A percentile compares a stretch with the other conserved stretches of the same genome.
Evolutionary conservation across 768 basidiomycete species (phyloP).

Genomic region (Asterophora lycoperdoides): DNA sequence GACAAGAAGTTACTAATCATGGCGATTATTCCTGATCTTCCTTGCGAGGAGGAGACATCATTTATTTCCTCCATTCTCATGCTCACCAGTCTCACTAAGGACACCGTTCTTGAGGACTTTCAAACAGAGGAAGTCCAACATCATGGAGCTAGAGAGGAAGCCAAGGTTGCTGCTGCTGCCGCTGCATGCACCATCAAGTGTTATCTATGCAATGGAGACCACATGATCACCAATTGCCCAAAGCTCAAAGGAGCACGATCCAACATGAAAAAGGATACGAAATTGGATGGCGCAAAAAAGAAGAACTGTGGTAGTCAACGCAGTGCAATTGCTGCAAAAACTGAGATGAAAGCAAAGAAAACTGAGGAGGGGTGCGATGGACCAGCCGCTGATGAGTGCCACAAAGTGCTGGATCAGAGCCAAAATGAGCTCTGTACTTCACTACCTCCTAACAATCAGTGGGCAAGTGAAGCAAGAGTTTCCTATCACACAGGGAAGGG

Average conservation of each 20-base stretch:
- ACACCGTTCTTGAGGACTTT: conserved; percentile 1
- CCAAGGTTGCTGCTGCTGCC: no score
- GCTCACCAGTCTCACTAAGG: conserved; percentile 4
- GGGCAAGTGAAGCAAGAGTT: no score
- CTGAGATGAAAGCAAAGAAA: background rate
- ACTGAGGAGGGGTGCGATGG: no score
- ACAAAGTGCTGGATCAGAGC: no score
- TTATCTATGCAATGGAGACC: no score
- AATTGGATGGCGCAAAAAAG: background rate
- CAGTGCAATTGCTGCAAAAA: background rate
- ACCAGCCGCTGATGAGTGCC: no score
- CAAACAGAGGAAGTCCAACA: no score
- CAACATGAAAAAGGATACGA: background rate
- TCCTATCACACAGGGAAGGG: no score
- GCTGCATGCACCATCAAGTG: no score
- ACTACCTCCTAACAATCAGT: no score
- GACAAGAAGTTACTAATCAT: conserved; percentile 1
- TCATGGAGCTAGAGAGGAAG: conserved; percentile 1
- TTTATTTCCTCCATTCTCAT: background rate
- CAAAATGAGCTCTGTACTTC: no score
- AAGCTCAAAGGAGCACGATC: background rate
- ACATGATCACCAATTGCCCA: background rate
- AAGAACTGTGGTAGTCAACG: background rate
- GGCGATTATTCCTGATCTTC: conserved; percentile 3
- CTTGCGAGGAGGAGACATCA: background rate